Evolutionary conservation across 352 stramenopile species (phyloP).

Genomic region (Phytophthora brassicae): DNA sequence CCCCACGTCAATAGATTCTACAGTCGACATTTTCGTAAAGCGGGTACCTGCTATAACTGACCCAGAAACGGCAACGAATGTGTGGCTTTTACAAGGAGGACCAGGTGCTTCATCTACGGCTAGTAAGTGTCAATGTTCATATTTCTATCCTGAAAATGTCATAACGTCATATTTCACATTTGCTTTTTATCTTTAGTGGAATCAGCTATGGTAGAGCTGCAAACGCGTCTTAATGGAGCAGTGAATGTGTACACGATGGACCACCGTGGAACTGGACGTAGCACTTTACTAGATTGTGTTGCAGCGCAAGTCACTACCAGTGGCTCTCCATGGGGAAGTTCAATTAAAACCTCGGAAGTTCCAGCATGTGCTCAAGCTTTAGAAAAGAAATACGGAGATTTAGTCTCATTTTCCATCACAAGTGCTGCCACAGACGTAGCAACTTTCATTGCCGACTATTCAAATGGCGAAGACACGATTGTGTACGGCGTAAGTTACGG

Average conservation of each 20-base stretch:
- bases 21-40: conserved; percentile 42
- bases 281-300: conserved; percentile 41
- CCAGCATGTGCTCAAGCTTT: conserved; percentile 42
- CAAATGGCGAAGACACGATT: conserved; percentile 25
- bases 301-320: conserved; percentile 37
- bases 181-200: conserved; percentile 33
- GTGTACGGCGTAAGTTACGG: conserved; percentile 57
- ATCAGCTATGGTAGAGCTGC: conserved; percentile 33
- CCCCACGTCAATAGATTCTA: conserved; percentile 1
- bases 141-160: not conserved
- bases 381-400: conserved; percentile 40
- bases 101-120: conserved; percentile 33
- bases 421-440: conserved; percentile 42
- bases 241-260: conserved; percentile 67
- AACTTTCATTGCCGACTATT: conserved; percentile 36
- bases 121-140: conserved; percentile 18
- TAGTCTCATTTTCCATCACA: conserved; percentile 50
- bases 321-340: conserved; percentile 31
- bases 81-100: conserved; percentile 46
- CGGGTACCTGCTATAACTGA: conserved; percentile 23
- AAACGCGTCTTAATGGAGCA: conserved; percentile 25
- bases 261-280: conserved; percentile 50
- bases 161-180: not conserved
- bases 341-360: conserved; percentile 33
- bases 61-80: conserved; percentile 18